Conservation (phyloP, 164 flowering plant species). For the Sedum album region DNA sequence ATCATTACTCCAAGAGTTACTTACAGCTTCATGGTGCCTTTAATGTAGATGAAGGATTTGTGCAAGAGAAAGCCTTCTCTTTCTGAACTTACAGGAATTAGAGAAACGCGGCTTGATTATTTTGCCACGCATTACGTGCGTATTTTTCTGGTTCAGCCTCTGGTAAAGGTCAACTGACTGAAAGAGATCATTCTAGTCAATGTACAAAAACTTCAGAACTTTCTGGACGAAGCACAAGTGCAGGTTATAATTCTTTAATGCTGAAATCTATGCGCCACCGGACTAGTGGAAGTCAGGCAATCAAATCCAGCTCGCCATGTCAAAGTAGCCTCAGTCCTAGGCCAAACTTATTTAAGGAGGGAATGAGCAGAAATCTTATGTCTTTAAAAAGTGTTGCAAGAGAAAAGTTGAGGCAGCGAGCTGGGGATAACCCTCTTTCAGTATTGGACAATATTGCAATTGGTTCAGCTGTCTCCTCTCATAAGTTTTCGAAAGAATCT, state of each 20-base stretch:
- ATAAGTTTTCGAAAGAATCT: slow-evolving; percentile 15
- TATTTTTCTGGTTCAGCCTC: slow-evolving; percentile 48
- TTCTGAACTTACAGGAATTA: slow-evolving; percentile 75
- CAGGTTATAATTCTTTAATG: slow-evolving; percentile 17
- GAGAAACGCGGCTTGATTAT: slow-evolving; percentile 68
- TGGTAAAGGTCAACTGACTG: slow-evolving; percentile 18
- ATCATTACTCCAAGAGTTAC: too few species aligned
- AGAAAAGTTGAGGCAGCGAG: slow-evolving; percentile 46
- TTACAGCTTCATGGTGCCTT: neutral
- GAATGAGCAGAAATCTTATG: slow-evolving; percentile 28
- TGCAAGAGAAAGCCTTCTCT: slow-evolving; percentile 59
- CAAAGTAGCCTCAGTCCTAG: slow-evolving; percentile 68
- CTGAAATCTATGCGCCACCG: slow-evolving; percentile 30
- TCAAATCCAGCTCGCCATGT: slow-evolving; percentile 30
- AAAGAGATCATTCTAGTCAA: slow-evolving; percentile 10
- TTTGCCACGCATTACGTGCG: slow-evolving; percentile 73
- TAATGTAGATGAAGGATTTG: slow-evolving; percentile 70
- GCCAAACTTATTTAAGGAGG: slow-evolving; percentile 58
- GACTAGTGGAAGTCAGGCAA: slow-evolving; percentile 21
- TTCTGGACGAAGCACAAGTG: slow-evolving; percentile 18
- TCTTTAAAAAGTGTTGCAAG: slow-evolving; percentile 34
- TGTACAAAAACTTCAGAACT: slow-evolving; percentile 4
- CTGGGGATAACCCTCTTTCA: slow-evolving; percentile 25
- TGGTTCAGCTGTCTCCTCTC: slow-evolving; percentile 14
- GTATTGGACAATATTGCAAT: slow-evolving; percentile 20